Evolutionary conservation across 805 yeast genomes (phyloP).

Genomic region (Candida adriatica): DNA sequence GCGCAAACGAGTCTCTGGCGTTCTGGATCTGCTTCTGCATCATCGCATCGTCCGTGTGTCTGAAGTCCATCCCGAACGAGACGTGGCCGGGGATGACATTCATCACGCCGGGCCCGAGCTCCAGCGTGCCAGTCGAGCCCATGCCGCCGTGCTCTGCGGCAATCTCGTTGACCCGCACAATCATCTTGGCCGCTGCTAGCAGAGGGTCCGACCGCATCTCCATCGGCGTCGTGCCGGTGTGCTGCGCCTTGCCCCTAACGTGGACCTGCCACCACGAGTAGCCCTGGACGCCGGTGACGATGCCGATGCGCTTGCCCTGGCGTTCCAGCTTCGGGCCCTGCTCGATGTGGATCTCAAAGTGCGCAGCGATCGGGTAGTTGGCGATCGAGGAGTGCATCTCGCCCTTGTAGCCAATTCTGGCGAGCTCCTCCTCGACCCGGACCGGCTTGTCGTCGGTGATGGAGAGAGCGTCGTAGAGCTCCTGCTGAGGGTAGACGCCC

Average conservation of each 20-base stretch:
- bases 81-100: slow-evolving; percentile 64
- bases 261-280: slow-evolving; percentile 52
- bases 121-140: slow-evolving; percentile 52
- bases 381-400: slow-evolving; percentile 38
- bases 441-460: slow-evolving; percentile 44
- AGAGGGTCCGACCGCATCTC: slow-evolving; percentile 54
- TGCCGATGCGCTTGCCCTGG: slow-evolving; percentile 48
- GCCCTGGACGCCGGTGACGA: slow-evolving; percentile 63
- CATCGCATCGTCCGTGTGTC: slow-evolving; percentile 45
- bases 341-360: slow-evolving; percentile 70
- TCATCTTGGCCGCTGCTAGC: slow-evolving; percentile 50
- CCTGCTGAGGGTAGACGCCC: slow-evolving; percentile 38
- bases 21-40: slow-evolving; percentile 32
- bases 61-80: slow-evolving; percentile 50
- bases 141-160: slow-evolving; percentile 47
- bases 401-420: slow-evolving; percentile 60
- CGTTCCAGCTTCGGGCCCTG: slow-evolving; percentile 69
- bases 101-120: slow-evolving; percentile 51
- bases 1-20: slow-evolving; percentile 30
- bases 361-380: slow-evolving; percentile 54
- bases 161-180: slow-evolving; percentile 46
- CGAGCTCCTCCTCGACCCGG: slow-evolving; percentile 47
- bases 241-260: slow-evolving; percentile 60
- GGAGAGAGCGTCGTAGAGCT: slow-evolving; percentile 44
- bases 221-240: slow-evolving; percentile 74